phyloP scores from a whole-genome alignment of 108 stramenopile species.

The Stephanodiscus minutulus region DNA sequence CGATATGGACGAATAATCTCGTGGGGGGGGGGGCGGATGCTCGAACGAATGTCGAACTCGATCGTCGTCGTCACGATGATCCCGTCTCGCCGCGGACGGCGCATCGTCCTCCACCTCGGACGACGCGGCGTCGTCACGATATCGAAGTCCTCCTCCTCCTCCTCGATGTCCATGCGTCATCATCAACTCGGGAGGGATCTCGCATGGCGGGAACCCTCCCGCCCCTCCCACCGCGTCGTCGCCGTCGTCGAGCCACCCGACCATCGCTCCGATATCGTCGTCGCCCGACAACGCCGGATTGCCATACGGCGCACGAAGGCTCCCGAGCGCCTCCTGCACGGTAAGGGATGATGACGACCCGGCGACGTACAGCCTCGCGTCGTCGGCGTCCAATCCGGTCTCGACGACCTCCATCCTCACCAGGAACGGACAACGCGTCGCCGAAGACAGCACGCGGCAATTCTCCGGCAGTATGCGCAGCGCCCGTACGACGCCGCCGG shows the following conservation, averaged over 20 bases:
- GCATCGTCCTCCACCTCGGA: constrained; percentile 11
- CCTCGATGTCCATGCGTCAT: neutral
- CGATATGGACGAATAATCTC: neutral
- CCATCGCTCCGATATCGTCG: neutral
- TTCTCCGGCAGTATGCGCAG: constrained; percentile 75
- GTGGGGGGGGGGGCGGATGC: neutral
- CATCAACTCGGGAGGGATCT: constrained; percentile 53
- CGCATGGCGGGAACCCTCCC: constrained; percentile 40
- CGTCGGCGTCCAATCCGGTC: constrained; percentile 77
- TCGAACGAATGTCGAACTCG: neutral
- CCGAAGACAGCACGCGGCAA: constrained; percentile 66
- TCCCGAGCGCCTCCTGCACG: constrained; percentile 71
- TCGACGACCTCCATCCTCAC: constrained; percentile 84
- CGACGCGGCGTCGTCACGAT: neutral
- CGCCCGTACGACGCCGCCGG: constrained; percentile 69
- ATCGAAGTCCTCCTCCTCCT: neutral
- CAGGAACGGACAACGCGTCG: constrained; percentile 83
- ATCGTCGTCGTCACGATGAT: neutral
- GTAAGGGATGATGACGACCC: no score
- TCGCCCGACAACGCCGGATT: constrained; percentile 20
- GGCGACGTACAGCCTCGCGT: constrained; percentile 79
- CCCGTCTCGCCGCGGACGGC: neutral
- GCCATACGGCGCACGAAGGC: constrained; percentile 12
- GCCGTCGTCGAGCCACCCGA: neutral
- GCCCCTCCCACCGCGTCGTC: constrained; percentile 6